Evolutionary conservation across 768 basidiomycete genomes (phyloP).

Genomic region (Lentinula raphanica): DNA sequence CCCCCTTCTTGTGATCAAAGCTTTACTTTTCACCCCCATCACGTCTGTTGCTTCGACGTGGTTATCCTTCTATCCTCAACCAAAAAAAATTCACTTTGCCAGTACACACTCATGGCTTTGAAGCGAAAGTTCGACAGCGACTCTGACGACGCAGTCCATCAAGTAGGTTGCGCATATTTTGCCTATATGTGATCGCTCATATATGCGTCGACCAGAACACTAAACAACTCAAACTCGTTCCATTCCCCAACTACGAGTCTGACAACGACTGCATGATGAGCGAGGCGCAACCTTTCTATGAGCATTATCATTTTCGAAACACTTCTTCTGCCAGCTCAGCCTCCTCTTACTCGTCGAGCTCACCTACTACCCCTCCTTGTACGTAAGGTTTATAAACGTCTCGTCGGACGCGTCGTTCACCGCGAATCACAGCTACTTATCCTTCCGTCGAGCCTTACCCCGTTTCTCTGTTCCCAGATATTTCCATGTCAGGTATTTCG

Average conservation of each 20-base stretch:
- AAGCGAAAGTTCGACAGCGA: slow-evolving; percentile 74
- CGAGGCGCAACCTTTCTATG: slow-evolving; percentile 54
- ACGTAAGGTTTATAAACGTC: slow-evolving; percentile 16
- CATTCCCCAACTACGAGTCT: slow-evolving; percentile 61
- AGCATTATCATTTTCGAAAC: slow-evolving; percentile 52
- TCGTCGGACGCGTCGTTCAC: background rate
- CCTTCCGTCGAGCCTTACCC: slow-evolving; percentile 65
- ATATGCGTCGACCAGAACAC: slow-evolving; percentile 32
- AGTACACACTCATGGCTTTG: slow-evolving; percentile 45
- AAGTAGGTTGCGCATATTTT: slow-evolving; percentile 29
- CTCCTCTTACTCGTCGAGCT: slow-evolving; percentile 50
- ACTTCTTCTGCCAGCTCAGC: slow-evolving; percentile 56
- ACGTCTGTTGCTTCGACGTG: slow-evolving; percentile 15
- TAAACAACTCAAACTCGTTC: slow-evolving; percentile 71
- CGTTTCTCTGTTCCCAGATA: slow-evolving; percentile 41
- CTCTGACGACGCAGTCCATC: slow-evolving; percentile 45
- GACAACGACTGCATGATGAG: slow-evolving; percentile 72
- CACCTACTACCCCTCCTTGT: slow-evolving; percentile 41
- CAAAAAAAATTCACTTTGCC: background rate
- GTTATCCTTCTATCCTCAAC: background rate
- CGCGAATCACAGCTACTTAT: slow-evolving; percentile 24
- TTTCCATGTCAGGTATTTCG: slow-evolving; percentile 43
- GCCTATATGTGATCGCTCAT: background rate
- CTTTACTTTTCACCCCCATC: slow-evolving; percentile 8
- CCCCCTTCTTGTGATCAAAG: slow-evolving; percentile 7